phyloP scores from a whole-genome alignment of 2,329 filamentous ascomycete species.

The Ophiostoma sp. region DNA sequence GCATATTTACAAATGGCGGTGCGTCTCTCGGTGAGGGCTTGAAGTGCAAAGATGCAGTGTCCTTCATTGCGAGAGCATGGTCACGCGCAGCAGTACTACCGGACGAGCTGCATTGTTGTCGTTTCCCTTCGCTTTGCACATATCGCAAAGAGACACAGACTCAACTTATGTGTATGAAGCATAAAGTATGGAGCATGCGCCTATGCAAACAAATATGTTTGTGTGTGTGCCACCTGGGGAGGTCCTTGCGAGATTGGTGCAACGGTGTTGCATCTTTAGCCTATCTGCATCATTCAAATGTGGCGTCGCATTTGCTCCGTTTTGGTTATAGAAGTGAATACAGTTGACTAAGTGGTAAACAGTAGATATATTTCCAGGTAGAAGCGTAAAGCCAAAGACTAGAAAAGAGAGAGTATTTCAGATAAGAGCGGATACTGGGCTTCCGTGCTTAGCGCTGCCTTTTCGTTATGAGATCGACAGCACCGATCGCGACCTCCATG shows the following conservation, averaged over 20 bases:
- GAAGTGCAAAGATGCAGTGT: background rate
- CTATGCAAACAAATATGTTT: slow-evolving; percentile 13
- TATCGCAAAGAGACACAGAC: slow-evolving; percentile 6
- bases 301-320: background rate
- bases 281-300: background rate
- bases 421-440: background rate
- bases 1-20: background rate
- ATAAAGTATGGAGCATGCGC: slow-evolving; percentile 1
- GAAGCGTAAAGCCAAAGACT: background rate
- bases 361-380: background rate
- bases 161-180: background rate
- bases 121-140: background rate
- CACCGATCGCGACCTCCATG: background rate
- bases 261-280: background rate
- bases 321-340: background rate
- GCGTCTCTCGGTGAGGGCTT: background rate
- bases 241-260: background rate
- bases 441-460: slow-evolving; percentile 6
- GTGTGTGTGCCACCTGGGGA: background rate
- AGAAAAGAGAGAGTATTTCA: background rate
- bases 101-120: background rate
- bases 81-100: background rate
- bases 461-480: background rate
- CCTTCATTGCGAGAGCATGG: background rate
- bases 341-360: background rate